Evolutionary conservation across 2,329 filamentous ascomycete species (phyloP).

Genomic region (Neofusicoccum laricinum): DNA sequence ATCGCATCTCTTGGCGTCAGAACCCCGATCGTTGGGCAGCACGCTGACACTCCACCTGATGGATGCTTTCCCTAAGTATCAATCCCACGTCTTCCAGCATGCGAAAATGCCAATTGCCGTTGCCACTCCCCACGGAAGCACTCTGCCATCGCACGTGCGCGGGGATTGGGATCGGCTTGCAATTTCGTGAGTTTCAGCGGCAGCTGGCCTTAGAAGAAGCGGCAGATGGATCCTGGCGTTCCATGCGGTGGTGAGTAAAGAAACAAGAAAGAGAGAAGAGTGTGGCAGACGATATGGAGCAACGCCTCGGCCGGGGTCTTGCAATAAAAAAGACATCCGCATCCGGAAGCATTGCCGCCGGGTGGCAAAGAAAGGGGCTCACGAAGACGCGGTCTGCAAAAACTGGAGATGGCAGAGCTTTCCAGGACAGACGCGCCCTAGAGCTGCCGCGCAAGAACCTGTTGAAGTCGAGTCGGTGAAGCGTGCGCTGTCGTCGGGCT

Average conservation of each 20-base stretch:
- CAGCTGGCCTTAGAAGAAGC: background rate
- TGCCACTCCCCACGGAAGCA: background rate
- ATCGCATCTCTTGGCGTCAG: background rate
- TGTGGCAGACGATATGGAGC: background rate
- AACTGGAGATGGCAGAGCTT: background rate
- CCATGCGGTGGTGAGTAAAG: background rate
- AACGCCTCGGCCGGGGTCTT: background rate
- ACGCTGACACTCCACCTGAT: background rate
- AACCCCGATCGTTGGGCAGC: slow-evolving; percentile 8
- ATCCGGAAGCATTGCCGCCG: slow-evolving; percentile 2
- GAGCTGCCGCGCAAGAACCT: background rate
- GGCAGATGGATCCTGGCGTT: background rate
- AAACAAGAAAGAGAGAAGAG: background rate
- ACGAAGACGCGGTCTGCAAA: background rate
- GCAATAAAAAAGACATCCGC: slow-evolving; percentile 6
- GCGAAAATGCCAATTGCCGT: background rate
- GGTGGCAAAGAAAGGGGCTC: slow-evolving; percentile 8
- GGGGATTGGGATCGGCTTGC: slow-evolving; percentile 6
- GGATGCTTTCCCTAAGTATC: background rate
- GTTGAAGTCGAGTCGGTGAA: background rate
- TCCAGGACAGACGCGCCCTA: background rate
- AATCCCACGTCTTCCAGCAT: background rate
- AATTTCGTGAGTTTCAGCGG: slow-evolving; percentile 1
- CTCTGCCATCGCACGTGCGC: background rate
- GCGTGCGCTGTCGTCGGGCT: slow-evolving; percentile 1